A percentile compares a stretch with the other conserved stretches of the same genome.
These are phyloP conservation scores for Pleurotus sapidus DNA, from an alignment of 768 basidiomycete species.

Conservation along the genomic window DNA sequence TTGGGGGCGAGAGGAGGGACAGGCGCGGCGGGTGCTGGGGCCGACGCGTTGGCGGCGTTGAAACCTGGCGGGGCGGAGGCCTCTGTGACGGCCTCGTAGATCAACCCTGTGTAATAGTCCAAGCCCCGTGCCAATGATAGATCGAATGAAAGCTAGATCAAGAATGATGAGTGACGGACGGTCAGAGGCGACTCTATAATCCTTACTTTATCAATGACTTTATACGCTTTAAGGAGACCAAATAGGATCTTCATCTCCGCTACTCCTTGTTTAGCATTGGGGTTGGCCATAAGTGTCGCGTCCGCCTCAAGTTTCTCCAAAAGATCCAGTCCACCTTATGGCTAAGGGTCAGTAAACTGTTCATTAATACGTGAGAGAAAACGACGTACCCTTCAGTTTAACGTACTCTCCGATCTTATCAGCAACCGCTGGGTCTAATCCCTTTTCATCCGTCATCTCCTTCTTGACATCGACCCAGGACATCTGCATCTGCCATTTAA, in stretches of 20 bases:
- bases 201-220: slow-evolving; percentile 69
- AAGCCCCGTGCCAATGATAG: slow-evolving; percentile 93
- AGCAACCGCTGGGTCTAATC: slow-evolving; percentile 75
- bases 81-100: slow-evolving; percentile 94
- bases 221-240: slow-evolving; percentile 76
- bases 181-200: slow-evolving; percentile 7
- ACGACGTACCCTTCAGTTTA: slow-evolving; percentile 76
- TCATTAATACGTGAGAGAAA: neutral
- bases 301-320: slow-evolving; percentile 71
- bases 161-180: too few relatives aligned
- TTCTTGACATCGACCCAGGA: slow-evolving; percentile 91
- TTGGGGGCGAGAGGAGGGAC: slow-evolving; percentile 27
- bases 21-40: slow-evolving; percentile 31
- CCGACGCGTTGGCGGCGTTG: slow-evolving; percentile 48
- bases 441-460: slow-evolving; percentile 97
- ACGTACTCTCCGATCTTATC: slow-evolving; percentile 98
- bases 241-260: slow-evolving; percentile 87
- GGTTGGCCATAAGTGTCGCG: slow-evolving; percentile 59
- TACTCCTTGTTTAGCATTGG: slow-evolving; percentile 77
- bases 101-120: slow-evolving; percentile 98
- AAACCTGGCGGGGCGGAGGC: slow-evolving; percentile 91
- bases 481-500: slow-evolving; percentile 38
- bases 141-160: slow-evolving; percentile 83
- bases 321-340: slow-evolving; percentile 65
- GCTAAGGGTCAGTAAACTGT: slow-evolving; percentile 20